These are phyloP conservation scores for Hortiboletus flavorubellus DNA, from an alignment of 768 basidiomycete species.

Conservation along the genomic window DNA sequence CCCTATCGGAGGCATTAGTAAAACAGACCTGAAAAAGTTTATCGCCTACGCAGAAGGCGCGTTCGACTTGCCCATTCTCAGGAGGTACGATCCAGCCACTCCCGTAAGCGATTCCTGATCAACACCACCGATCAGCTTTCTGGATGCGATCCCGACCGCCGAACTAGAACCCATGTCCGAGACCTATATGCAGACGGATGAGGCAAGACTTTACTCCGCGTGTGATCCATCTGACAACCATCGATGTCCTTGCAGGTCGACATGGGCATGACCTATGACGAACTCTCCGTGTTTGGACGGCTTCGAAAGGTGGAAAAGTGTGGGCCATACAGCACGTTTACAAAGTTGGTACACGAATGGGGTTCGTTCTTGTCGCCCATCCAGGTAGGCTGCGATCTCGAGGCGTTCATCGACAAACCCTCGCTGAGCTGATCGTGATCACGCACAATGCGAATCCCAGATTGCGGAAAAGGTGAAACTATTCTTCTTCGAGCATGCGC, in stretches of 20 bases:
- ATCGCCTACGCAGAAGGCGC: constrained; percentile 77
- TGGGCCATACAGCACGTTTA: constrained; percentile 97
- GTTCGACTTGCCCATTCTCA: constrained; percentile 84
- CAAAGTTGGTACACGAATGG: constrained; percentile 94
- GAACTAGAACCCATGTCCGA: constrained; percentile 95
- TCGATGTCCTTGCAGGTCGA: constrained; percentile 57
- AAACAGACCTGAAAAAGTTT: constrained; percentile 95
- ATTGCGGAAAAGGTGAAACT: constrained; percentile 96
- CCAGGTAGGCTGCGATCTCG: constrained; percentile 48
- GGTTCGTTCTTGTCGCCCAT: constrained; percentile 76
- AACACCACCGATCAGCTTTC: constrained; percentile 54
- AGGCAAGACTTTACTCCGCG: constrained; percentile 45
- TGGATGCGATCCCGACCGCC: constrained; percentile 90
- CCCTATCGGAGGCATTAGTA: no score
- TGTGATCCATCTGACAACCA: neutral
- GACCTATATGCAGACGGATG: constrained; percentile 92
- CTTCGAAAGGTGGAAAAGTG: constrained; percentile 96
- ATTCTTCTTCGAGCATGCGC: constrained; percentile 95
- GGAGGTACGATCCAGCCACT: constrained; percentile 46
- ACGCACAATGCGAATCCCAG: constrained; percentile 23
- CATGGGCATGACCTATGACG: constrained; percentile 99
- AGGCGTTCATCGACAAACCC: no score
- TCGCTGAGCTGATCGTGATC: constrained; percentile 35
- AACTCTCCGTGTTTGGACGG: constrained; percentile 89
- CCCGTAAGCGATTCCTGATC: neutral